Base-by-base conservation (phyloP, 140 eudicot species). In the Eryngium alpinum region DNA sequence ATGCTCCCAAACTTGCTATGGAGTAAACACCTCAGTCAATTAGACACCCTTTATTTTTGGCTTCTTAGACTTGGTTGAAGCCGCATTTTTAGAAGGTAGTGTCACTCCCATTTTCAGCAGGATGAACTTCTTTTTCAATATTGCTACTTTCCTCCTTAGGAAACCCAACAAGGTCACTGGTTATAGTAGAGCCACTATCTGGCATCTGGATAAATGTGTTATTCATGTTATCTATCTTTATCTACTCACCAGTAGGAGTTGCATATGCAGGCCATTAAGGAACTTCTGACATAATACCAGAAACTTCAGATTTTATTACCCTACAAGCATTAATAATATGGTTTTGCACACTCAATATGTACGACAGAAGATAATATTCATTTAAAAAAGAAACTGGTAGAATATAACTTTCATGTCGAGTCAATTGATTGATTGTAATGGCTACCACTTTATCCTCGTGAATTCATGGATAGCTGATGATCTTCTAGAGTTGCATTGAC, bases 11-110 rank as follows among this genome's bases (percentile, higher is more conserved):
- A n/a, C n/a, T n/a, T n/a, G n/a, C n/a, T n/a, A n/a, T n/a, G n/a
- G n/a, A n/a, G n/a, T n/a, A n/a, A n/a, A n/a, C n/a, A n/a, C n/a
- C n/a, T n/a, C n/a, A n/a, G n/a, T n/a, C n/a, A n/a, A n/a, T n/a
- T n/a, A n/a, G n/a, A n/a, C n/a, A n/a, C n/a, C n/a, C n/a, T n/a
- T n/a, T n/a, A n/a, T n/a, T n/a, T n/a, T n/a, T n/a, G n/a, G n/a
- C n/a, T n/a, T 94, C 59, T 93, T 95, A 21, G 98, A 92, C 88
- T 94, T 94, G 78, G 97, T 87, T 84, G 81, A 89, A 62, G 82
- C 76, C 28, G 86, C 85, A 72, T 67, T 81, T 78, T 92, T 95
- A 63, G 85, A 72, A 46, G 87, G 83, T 83, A 72, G 70, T 56
- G 86, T 72, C 29, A 51, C 83, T 84, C 82, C 90, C 95, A 43